These are phyloP conservation scores for Monosporozyma siamensis DNA, from an alignment of 805 yeast species.

Conservation along the genomic window DNA sequence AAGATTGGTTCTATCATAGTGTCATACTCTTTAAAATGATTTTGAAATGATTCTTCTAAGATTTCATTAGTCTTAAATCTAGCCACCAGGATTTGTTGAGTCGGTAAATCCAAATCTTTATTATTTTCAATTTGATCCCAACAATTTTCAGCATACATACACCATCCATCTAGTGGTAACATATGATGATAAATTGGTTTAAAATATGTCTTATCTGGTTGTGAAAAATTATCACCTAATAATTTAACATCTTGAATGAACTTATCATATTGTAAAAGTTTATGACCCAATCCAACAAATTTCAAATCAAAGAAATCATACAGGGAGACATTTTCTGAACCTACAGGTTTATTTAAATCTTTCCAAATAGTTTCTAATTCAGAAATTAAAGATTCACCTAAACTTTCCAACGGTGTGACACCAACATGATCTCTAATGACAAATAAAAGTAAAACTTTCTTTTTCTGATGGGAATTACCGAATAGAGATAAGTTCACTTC, in stretches of 20 bases:
- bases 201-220: constrained; percentile 36
- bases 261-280: constrained; percentile 65
- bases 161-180: constrained; percentile 95
- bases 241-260: constrained; percentile 50
- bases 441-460: constrained; percentile 64
- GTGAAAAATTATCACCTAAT: constrained; percentile 41
- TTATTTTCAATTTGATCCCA: constrained; percentile 93
- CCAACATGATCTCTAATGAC: constrained; percentile 92
- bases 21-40: constrained; percentile 33
- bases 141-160: constrained; percentile 76
- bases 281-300: constrained; percentile 78
- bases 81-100: constrained; percentile 92
- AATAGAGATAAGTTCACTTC: constrained; percentile 87
- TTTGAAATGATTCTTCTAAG: constrained; percentile 41
- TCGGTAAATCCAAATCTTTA: constrained; percentile 91
- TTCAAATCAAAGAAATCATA: constrained; percentile 77
- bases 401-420: constrained; percentile 65
- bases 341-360: constrained; percentile 62
- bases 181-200: constrained; percentile 74
- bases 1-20: constrained; percentile 23
- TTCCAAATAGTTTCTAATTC: constrained; percentile 79
- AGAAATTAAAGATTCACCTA: constrained; percentile 55
- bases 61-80: constrained; percentile 92
- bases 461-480: constrained; percentile 43
- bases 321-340: constrained; percentile 37